Conservation (phyloP, 176 grass and related monocot species). For the Lolium perenne region DNA sequence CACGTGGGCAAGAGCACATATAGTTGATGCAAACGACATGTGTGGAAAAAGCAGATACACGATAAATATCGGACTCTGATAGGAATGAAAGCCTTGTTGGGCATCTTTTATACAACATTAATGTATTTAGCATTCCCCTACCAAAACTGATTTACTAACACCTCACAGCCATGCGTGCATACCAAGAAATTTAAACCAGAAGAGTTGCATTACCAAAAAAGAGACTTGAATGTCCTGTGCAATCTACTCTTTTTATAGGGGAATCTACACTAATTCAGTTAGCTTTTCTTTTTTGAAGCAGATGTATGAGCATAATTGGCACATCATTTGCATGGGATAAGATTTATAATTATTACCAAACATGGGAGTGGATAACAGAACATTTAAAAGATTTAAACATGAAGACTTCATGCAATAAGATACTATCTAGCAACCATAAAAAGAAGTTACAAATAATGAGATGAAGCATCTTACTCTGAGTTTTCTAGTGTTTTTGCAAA, state of each 20-base stretch:
- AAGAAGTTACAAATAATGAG: conserved; percentile 14
- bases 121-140: conserved; percentile 22
- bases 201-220: background rate
- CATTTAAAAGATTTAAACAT: background rate
- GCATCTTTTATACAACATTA: conserved; percentile 15
- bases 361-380: background rate
- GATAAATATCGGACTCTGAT: background rate
- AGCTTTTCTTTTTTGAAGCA: conserved; percentile 19
- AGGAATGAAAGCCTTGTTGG: background rate
- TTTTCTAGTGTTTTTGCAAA: conserved; percentile 96
- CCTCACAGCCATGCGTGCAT: background rate
- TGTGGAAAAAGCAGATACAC: background rate
- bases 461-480: conserved; percentile 59
- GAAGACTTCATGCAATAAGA: conserved; percentile 6
- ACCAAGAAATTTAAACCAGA: background rate
- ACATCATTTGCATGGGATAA: conserved; percentile 8
- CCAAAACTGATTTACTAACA: background rate
- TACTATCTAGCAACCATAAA: conserved; percentile 9
- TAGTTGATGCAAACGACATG: background rate
- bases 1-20: background rate
- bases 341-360: conserved; percentile 8
- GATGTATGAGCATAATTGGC: background rate
- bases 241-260: conserved; percentile 3
- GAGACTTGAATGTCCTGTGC: background rate
- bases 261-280: background rate